phyloP scores from a whole-genome alignment of 306 rosid genomes.

The Acacia crassicarpa region DNA sequence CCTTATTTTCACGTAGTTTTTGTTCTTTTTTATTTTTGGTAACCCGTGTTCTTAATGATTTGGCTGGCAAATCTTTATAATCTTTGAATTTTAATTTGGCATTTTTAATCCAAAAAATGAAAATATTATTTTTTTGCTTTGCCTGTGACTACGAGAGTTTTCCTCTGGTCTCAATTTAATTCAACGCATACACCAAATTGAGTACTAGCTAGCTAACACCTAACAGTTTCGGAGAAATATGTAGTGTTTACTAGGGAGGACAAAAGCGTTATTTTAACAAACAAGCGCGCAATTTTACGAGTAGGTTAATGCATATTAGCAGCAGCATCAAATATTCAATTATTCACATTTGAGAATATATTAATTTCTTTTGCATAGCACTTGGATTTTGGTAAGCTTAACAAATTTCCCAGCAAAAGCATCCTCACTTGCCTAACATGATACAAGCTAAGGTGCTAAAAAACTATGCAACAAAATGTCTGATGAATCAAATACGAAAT shows the following conservation, averaged over 20 bases:
- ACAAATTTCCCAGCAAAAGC: background rate
- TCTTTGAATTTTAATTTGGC: background rate
- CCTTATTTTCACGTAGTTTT: no score
- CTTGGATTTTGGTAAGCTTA: background rate
- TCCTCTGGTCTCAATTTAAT: background rate
- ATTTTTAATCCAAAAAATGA: background rate
- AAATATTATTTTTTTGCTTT: background rate
- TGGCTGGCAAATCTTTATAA: background rate
- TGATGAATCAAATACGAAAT: no score
- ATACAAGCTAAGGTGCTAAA: background rate
- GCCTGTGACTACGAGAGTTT: background rate
- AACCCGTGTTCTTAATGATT: background rate
- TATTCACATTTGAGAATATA: no score
- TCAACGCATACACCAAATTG: background rate
- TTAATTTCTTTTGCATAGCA: background rate
- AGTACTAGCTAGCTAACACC: no score
- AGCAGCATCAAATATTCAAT: background rate
- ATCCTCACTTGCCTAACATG: background rate
- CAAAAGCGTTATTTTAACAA: no score
- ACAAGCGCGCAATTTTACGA: no score
- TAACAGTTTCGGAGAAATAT: no score
- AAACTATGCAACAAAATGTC: background rate
- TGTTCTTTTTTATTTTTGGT: background rate
- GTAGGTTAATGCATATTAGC: background rate
- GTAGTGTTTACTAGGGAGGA: no score